Conservation (phyloP, 306 rosid species). For the Fagus sylvatica region DNA sequence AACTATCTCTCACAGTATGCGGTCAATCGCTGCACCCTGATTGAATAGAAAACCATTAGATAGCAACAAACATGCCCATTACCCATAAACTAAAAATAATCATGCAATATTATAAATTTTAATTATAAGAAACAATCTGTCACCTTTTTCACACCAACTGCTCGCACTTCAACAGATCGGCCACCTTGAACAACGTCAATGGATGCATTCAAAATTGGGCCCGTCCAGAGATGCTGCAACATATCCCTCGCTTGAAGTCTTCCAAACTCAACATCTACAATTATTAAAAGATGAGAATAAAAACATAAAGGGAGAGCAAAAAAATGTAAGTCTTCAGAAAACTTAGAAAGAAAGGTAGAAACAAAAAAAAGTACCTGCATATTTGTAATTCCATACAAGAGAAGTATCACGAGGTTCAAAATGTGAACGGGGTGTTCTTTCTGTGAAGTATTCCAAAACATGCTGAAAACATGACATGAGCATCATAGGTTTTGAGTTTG, state of each 20-base stretch:
- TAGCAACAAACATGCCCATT: slow-evolving; percentile 1
- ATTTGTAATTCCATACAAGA: slow-evolving; percentile 96
- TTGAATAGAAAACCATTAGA: neutral
- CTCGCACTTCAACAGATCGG: slow-evolving; percentile 94
- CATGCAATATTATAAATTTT: slow-evolving; percentile 6
- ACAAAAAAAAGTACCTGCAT: slow-evolving; percentile 58
- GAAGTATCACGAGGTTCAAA: slow-evolving; percentile 73
- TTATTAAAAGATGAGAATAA: slow-evolving; percentile 21
- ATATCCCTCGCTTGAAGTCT: slow-evolving; percentile 92
- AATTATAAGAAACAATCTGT: slow-evolving; percentile 16
- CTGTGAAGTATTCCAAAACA: slow-evolving; percentile 87
- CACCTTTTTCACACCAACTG: slow-evolving; percentile 94
- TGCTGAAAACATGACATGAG: slow-evolving; percentile 53
- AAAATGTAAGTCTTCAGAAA: neutral
- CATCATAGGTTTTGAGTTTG: slow-evolving; percentile 27
- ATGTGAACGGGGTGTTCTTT: slow-evolving; percentile 89
- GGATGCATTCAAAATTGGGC: slow-evolving; percentile 91
- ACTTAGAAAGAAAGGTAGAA: neutral
- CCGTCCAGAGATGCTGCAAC: slow-evolving; percentile 99
- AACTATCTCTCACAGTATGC: slow-evolving; percentile 92
- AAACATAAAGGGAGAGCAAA: slow-evolving; percentile 18
- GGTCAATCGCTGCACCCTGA: slow-evolving; percentile 98
- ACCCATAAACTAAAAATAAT: slow-evolving; percentile 14
- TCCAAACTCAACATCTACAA: slow-evolving; percentile 86
- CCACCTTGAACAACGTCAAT: slow-evolving; percentile 97